Conservation (phyloP, 805 yeast species). For the Teunomyces atbi region DNA sequence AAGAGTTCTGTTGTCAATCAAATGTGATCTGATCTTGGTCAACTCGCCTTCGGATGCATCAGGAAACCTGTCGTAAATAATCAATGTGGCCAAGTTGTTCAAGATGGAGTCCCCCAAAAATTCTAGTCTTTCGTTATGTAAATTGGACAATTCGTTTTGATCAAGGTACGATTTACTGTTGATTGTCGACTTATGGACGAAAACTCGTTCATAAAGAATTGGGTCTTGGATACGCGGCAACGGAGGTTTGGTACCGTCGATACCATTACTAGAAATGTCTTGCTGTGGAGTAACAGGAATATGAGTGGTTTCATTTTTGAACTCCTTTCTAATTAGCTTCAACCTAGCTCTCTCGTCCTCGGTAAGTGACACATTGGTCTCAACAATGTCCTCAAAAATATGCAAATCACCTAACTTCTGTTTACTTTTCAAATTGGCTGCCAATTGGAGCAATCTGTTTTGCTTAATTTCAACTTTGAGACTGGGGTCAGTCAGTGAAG, state of each 20-base stretch:
- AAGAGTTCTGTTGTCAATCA: slow-evolving; percentile 73
- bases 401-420: slow-evolving; percentile 48
- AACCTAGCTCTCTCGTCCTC: slow-evolving; percentile 12
- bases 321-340: slow-evolving; percentile 5
- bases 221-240: slow-evolving; percentile 66
- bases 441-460: slow-evolving; percentile 55
- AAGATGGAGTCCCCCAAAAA: slow-evolving; percentile 87
- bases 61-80: slow-evolving; percentile 67
- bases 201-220: slow-evolving; percentile 64
- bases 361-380: slow-evolving; percentile 31
- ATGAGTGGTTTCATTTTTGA: slow-evolving; percentile 7
- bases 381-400: slow-evolving; percentile 54
- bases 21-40: slow-evolving; percentile 62
- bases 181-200: slow-evolving; percentile 74
- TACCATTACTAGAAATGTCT: slow-evolving; percentile 9
- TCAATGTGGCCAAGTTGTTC: slow-evolving; percentile 66
- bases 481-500: slow-evolving; percentile 38
- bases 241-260: slow-evolving; percentile 43
- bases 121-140: slow-evolving; percentile 85
- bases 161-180: slow-evolving; percentile 56
- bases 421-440: slow-evolving; percentile 56
- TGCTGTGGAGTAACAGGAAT: slow-evolving; percentile 1
- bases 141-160: slow-evolving; percentile 53
- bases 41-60: slow-evolving; percentile 76
- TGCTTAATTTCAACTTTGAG: slow-evolving; percentile 51